A percentile compares a stretch with the other conserved stretches of the same genome.
Evolutionary conservation across 495 filamentous ascomycete species (phyloP).

Genomic region (Lophium mytilinum): DNA sequence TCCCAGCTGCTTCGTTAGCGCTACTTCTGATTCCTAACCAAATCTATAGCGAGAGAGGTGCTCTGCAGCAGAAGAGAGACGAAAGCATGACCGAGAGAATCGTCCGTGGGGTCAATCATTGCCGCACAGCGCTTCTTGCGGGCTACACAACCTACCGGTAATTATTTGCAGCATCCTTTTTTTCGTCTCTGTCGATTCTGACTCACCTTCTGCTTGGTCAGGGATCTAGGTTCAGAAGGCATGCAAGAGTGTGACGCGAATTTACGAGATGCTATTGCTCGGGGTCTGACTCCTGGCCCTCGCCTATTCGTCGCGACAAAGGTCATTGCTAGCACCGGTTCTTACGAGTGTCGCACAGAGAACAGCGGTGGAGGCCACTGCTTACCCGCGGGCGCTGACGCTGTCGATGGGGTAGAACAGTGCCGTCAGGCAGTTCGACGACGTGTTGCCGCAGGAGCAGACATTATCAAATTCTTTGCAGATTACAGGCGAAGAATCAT

Average conservation of each 20-base stretch:
- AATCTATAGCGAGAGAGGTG: slow-evolving; percentile 35
- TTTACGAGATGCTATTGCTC: slow-evolving; percentile 38
- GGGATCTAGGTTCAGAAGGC: slow-evolving; percentile 46
- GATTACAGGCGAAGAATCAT: slow-evolving; percentile 44
- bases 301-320: slow-evolving; percentile 46
- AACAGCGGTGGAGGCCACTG: slow-evolving; percentile 21
- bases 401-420: slow-evolving; percentile 39
- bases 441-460: slow-evolving; percentile 42
- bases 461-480: slow-evolving; percentile 47
- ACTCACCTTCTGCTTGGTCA: too few relatives aligned
- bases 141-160: slow-evolving; percentile 48
- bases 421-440: slow-evolving; percentile 41
- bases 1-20: too few relatives aligned
- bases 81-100: slow-evolving; percentile 42
- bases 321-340: slow-evolving; percentile 40
- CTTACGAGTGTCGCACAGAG: slow-evolving; percentile 43
- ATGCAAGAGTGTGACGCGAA: slow-evolving; percentile 39
- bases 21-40: too few relatives aligned
- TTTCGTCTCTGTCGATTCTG: too few relatives aligned
- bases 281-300: slow-evolving; percentile 44
- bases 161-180: too few relatives aligned
- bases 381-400: slow-evolving; percentile 34
- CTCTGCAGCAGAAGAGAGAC: slow-evolving; percentile 43
- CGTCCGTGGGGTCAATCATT: slow-evolving; percentile 45
- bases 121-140: slow-evolving; percentile 41